phyloP scores from a whole-genome alignment of 1,139 yeast species.

The Candida labiduridarum region DNA sequence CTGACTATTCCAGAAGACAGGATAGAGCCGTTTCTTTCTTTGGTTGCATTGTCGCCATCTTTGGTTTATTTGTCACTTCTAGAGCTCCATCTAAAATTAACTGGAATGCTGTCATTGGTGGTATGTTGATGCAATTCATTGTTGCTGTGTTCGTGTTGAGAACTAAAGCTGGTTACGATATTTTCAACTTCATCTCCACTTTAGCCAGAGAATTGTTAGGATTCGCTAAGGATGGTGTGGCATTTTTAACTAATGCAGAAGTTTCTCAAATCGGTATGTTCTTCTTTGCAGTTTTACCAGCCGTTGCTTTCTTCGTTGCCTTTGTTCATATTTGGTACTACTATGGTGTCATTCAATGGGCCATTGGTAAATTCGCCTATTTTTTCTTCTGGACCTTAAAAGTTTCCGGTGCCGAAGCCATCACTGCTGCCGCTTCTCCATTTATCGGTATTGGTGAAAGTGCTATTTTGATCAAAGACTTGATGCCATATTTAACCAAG shows the following conservation, averaged over 20 bases:
- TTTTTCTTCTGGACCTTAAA: conserved; percentile 65
- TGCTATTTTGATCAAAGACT: conserved; percentile 63
- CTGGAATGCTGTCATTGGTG: conserved; percentile 67
- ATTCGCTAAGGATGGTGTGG: conserved; percentile 66
- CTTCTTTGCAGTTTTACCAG: conserved; percentile 63
- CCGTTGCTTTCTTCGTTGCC: conserved; percentile 66
- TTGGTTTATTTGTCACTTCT: conserved; percentile 50
- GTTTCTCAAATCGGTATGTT: conserved; percentile 48
- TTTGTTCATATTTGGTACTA: conserved; percentile 64
- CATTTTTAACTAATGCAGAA: conserved; percentile 52
- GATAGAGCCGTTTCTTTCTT: conserved; percentile 65
- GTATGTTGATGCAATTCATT: conserved; percentile 63
- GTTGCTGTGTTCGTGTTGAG: conserved; percentile 64
- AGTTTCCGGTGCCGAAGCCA: conserved; percentile 68
- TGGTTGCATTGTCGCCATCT: conserved; percentile 55
- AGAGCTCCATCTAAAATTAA: conserved; percentile 47
- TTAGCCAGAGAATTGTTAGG: conserved; percentile 62
- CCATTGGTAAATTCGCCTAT: conserved; percentile 57
- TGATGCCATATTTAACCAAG: conserved; percentile 60
- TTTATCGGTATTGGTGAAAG: conserved; percentile 72
- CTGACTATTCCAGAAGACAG: conserved; percentile 46
- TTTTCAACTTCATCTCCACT: conserved; percentile 62
- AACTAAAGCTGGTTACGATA: conserved; percentile 62
- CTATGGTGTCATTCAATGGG: conserved; percentile 65
- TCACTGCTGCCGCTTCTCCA: conserved; percentile 71